A percentile compares a stretch with the other conserved stretches of the same genome.
Conservation (phyloP, 1,139 yeast genomes). For the Lodderomyces parapsilosis region DNA sequence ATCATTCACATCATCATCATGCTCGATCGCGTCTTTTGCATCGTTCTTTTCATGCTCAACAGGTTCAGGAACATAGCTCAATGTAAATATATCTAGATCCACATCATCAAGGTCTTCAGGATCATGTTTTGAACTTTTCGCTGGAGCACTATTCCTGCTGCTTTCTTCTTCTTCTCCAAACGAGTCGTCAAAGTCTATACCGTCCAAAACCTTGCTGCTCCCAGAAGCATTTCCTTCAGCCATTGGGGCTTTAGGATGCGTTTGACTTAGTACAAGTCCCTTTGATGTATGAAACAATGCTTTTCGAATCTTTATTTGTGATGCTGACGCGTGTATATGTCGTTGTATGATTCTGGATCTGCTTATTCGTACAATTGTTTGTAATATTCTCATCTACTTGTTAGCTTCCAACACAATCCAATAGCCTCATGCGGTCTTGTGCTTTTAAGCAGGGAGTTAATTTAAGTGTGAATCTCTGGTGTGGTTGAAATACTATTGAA, state of each 20-base stretch:
- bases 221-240: background rate
- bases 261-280: background rate
- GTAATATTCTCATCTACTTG: background rate
- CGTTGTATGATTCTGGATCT: background rate
- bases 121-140: background rate
- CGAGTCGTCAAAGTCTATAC: conserved; percentile 10
- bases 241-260: background rate
- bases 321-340: conserved; percentile 1
- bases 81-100: background rate
- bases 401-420: background rate
- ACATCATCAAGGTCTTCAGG: background rate
- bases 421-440: background rate
- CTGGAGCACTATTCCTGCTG: background rate
- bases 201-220: conserved; percentile 3
- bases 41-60: background rate
- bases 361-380: background rate
- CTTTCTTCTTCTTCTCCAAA: conserved; percentile 9
- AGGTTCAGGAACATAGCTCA: background rate
- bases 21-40: background rate
- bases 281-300: background rate
- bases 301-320: background rate
- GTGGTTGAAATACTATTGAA: background rate
- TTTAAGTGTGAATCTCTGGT: no score
- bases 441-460: background rate
- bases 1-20: background rate